phyloP scores from a whole-genome alignment of 2,329 filamentous ascomycete species.

The Penicillium sp. region DNA sequence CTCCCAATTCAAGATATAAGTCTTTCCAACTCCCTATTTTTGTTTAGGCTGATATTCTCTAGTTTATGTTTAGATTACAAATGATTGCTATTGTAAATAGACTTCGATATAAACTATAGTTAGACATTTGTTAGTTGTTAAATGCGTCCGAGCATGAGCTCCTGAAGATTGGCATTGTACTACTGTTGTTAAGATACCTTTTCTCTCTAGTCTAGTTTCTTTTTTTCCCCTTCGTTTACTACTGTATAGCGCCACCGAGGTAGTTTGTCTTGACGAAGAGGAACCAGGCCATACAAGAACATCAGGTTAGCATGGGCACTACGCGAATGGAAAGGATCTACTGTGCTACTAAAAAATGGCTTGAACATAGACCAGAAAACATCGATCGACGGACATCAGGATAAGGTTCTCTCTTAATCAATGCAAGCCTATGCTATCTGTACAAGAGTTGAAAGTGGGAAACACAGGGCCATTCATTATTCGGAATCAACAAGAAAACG shows the following conservation, averaged over 20 bases:
- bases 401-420: slow-evolving; percentile 15
- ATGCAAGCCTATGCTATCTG: slow-evolving; percentile 28
- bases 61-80: neutral
- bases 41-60: neutral
- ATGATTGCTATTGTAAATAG: neutral
- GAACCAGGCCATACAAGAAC: neutral
- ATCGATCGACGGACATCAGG: slow-evolving; percentile 6
- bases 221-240: neutral
- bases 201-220: neutral
- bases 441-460: slow-evolving; percentile 21
- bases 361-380: neutral
- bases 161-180: neutral
- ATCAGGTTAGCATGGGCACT: neutral
- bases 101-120: neutral
- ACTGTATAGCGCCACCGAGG: too few species aligned
- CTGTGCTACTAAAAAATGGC: neutral
- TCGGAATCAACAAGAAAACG: slow-evolving; percentile 22
- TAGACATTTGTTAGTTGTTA: neutral
- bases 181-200: neutral
- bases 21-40: neutral
- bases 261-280: neutral
- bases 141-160: too few species aligned
- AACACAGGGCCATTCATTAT: slow-evolving; percentile 23
- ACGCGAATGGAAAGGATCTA: neutral
- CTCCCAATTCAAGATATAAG: neutral